Percentiles rank a stretch among this genome's conserved stretches.
Conservation (phyloP, 2,329 filamentous ascomycete genomes). For the Zasmidium citrigriseum region DNA sequence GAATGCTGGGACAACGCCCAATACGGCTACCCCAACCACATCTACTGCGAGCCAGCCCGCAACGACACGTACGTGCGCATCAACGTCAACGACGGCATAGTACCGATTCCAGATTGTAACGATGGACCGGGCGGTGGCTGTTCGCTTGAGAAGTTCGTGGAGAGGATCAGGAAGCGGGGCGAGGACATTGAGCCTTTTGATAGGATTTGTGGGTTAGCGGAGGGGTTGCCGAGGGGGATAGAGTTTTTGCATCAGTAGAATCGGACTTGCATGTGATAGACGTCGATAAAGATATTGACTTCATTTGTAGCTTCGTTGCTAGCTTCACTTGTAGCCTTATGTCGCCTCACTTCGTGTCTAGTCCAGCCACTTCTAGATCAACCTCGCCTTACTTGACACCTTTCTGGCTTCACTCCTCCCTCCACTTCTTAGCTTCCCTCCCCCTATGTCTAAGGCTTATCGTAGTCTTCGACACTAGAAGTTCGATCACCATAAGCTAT, state of each 20-base stretch:
- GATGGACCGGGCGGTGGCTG: conserved; percentile 52
- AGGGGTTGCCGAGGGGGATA: conserved; percentile 44
- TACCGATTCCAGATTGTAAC: conserved; percentile 50
- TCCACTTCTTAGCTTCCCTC: too few relatives aligned
- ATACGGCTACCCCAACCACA: conserved; percentile 21
- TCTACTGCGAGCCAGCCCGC: conserved; percentile 31
- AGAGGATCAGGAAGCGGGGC: conserved; percentile 43
- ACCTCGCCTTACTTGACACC: too few relatives aligned
- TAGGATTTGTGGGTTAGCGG: conserved; percentile 48
- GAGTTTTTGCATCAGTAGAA: conserved; percentile 51
- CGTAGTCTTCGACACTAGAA: too few relatives aligned
- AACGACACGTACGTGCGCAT: conserved; percentile 50
- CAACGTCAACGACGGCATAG: conserved; percentile 60
- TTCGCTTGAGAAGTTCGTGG: conserved; percentile 46
- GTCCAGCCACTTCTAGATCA: too few relatives aligned
- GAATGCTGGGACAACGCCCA: conserved; percentile 21
- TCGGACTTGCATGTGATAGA: background rate
- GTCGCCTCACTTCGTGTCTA: too few relatives aligned
- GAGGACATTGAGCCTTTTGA: conserved; percentile 50
- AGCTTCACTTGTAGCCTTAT: too few relatives aligned
- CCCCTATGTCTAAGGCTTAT: too few relatives aligned
- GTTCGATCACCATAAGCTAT: too few relatives aligned
- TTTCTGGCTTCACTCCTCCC: too few relatives aligned
- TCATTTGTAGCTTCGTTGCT: too few relatives aligned
- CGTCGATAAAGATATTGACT: too few relatives aligned